Evolutionary conservation across 305 asterid genomes (phyloP).

Genomic region (Fraxinus xanthoxyloides): DNA sequence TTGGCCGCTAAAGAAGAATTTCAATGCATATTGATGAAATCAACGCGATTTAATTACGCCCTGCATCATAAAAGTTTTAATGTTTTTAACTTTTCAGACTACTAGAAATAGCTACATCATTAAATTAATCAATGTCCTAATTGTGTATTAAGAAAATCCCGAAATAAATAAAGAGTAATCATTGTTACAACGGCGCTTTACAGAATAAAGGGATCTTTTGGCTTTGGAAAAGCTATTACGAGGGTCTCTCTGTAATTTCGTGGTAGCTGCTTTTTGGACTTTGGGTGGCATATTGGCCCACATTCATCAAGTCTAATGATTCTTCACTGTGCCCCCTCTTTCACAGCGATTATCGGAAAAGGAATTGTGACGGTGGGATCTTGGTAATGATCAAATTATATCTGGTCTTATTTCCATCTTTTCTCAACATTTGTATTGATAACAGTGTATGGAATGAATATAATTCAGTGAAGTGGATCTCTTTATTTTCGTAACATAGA

Average conservation of each 20-base stretch:
- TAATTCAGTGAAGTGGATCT: no score
- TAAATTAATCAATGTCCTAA: background rate
- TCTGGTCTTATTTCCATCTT: no score
- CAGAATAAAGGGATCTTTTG: background rate
- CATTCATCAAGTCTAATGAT: background rate
- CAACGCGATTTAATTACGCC: background rate
- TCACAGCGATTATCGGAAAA: no score
- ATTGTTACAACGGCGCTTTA: background rate
- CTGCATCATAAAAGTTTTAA: background rate
- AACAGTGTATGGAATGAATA: no score
- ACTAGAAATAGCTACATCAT: background rate
- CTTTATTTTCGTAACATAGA: no score
- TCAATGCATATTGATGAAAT: background rate
- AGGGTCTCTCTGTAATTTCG: background rate
- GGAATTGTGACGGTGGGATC: no score
- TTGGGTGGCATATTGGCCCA: background rate
- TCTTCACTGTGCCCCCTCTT: background rate
- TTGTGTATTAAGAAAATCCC: background rate
- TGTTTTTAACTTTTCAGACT: background rate
- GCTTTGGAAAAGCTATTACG: background rate
- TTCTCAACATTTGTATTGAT: no score
- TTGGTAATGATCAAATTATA: no score
- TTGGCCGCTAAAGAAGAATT: background rate
- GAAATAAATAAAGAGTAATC: background rate
- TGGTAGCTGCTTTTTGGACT: background rate